Conservation (phyloP, 1,139 yeast genomes). For the Yamadazyma dendronema region DNA sequence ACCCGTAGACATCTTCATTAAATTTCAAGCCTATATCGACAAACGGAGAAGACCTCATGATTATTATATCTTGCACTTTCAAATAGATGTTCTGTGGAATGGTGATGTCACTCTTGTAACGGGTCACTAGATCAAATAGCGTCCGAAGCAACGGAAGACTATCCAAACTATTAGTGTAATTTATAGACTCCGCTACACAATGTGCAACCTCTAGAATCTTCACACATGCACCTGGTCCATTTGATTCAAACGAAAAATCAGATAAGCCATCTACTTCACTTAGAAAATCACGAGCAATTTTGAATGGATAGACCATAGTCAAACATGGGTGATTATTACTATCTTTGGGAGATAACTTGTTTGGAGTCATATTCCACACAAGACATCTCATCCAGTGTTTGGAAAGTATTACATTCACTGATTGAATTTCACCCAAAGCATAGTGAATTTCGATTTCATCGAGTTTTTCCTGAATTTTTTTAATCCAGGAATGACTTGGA, state of each 20-base stretch:
- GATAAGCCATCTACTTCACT: conserved; percentile 23
- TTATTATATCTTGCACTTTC: conserved; percentile 15
- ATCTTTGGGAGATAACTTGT: conserved; percentile 12
- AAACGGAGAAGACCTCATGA: conserved; percentile 4
- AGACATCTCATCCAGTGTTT: conserved; percentile 35
- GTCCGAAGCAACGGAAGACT: conserved; percentile 14
- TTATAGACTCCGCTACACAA: conserved; percentile 23
- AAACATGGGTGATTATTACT: conserved; percentile 13
- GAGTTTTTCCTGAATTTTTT: conserved; percentile 24
- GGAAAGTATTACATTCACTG: conserved; percentile 28
- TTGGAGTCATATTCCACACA: conserved; percentile 32
- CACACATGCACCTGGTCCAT: conserved; percentile 35
- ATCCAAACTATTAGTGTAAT: conserved; percentile 7
- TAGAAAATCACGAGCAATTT: conserved; percentile 28
- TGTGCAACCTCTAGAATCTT: conserved; percentile 32
- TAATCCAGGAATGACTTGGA: conserved; percentile 21
- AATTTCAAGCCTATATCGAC: neutral
- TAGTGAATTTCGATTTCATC: conserved; percentile 17
- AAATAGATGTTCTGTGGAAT: conserved; percentile 20
- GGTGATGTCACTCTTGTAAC: conserved; percentile 22
- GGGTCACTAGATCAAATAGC: conserved; percentile 20
- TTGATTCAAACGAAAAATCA: conserved; percentile 31
- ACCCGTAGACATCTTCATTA: neutral
- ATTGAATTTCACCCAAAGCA: conserved; percentile 25
- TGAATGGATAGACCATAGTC: conserved; percentile 24